A percentile compares a stretch with the other conserved stretches of the same genome.
Evolutionary conservation across 495 filamentous ascomycete species (phyloP).

Genomic region (Thermothielavioides terrestris): DNA sequence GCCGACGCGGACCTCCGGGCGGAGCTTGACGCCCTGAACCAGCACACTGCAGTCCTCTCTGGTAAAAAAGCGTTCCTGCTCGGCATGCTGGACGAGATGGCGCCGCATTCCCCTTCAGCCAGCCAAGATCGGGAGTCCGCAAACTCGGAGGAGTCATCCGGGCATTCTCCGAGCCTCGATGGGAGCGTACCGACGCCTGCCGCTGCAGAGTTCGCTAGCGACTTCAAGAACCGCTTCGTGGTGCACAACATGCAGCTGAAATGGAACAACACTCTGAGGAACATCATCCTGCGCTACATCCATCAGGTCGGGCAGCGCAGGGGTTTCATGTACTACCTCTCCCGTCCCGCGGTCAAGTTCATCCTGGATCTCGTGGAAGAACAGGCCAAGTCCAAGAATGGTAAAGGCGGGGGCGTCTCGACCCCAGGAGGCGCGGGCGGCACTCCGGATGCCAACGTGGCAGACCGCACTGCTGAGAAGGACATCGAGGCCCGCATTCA

Average conservation of each 20-base stretch:
- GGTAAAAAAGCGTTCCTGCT: constrained; percentile 71
- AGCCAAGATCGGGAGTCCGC: constrained; percentile 9
- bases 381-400: constrained; percentile 58
- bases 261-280: constrained; percentile 93
- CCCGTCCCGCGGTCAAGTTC: constrained; percentile 90
- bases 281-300: constrained; percentile 94
- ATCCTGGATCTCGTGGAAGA: constrained; percentile 96
- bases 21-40: constrained; percentile 58
- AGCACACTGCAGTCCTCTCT: constrained; percentile 60
- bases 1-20: constrained; percentile 44
- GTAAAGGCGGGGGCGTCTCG: constrained; percentile 30
- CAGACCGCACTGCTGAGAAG: constrained; percentile 48
- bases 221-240: constrained; percentile 98
- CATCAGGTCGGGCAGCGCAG: constrained; percentile 94
- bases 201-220: constrained; percentile 64
- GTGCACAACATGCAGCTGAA: constrained; percentile 96
- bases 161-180: constrained; percentile 4
- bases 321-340: constrained; percentile 97
- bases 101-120: constrained; percentile 16
- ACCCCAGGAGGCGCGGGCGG: constrained; percentile 28
- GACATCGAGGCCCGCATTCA: constrained; percentile 80
- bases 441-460: constrained; percentile 29
- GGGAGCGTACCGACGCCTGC: constrained; percentile 39
- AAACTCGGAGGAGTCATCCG: constrained; percentile 17
- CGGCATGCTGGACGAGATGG: constrained; percentile 60